Base-by-base conservation (phyloP, 2,329 filamentous ascomycete genomes). In the Leptosphaerulina australis region DNA sequence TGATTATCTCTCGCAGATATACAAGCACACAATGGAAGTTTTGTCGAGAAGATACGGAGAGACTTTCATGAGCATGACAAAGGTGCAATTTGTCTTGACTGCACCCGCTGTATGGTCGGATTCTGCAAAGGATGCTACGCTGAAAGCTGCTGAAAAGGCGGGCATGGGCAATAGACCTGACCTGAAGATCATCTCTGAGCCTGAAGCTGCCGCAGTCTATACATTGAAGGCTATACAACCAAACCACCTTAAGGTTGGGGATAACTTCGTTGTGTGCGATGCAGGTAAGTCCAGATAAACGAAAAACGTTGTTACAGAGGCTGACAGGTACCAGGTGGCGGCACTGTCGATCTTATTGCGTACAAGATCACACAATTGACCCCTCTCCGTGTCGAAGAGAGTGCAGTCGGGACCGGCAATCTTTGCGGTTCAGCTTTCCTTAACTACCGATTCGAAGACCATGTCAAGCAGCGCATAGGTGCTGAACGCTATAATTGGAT, bases 21-120 rank as follows among this genome's bases (percentile, higher is more conserved):
- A 90, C 69, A 80, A 82, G 49, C 88, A 92, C 67, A 91, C 88
- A 26, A 90, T 91, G 82, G 86, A 91, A 66, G 90, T 86, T 0
- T 77, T 93, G 56, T 88, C 83, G 1, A 79, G 86, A 53, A 79
- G 88, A 36, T 92, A 91, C 66, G 89, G 89, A 61, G 86, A 88
- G 72, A 85, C 84, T 0, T 92, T 93, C 64, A 90, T 92, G 84
- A 81, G 82, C 5, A 84, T 83, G 6, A 91, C 88, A 4, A 85
- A 85, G 62, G 85, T 91, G 29, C 85, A 92, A 55, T 92, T 90
- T 62, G 88, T 93, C 38, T 78, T 94, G 46, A 93, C 89, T 0
- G 68, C 70, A 9, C 90, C 90, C 6, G 90, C 90, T 6, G 88
- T 93, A 6, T 94, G 90, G 90, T 90, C 85, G 18, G 90, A 94